Percentiles rank a stretch among this genome's conserved stretches.
Evolutionary conservation across 2,329 filamentous ascomycete species (phyloP).

Genomic region (Chaetothyriales sp.): DNA sequence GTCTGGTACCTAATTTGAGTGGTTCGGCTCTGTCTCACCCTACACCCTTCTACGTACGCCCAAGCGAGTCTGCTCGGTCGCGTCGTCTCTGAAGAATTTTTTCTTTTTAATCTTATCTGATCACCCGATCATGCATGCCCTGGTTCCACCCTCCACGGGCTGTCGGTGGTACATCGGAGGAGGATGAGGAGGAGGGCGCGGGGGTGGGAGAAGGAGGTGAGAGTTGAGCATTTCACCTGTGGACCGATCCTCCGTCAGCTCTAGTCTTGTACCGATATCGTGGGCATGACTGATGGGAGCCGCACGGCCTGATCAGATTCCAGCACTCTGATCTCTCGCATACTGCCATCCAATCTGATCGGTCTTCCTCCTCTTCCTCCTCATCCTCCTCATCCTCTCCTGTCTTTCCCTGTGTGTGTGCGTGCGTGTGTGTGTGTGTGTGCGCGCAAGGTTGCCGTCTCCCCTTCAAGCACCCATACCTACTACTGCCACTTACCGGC

Average conservation of each 20-base stretch:
- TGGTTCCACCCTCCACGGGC: background rate
- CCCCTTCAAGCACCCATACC: background rate
- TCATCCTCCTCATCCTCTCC: slow-evolving; percentile 1
- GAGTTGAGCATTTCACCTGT: background rate
- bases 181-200: too few relatives aligned
- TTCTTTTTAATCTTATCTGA: background rate
- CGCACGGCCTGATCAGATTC: background rate
- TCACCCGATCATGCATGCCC: background rate
- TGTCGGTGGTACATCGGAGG: background rate
- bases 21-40: background rate
- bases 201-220: too few relatives aligned
- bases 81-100: background rate
- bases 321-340: background rate
- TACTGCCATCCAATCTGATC: slow-evolving; percentile 13
- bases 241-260: background rate
- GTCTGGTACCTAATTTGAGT: background rate
- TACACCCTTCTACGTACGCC: background rate
- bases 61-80: background rate
- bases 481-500: too few relatives aligned
- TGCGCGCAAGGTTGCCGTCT: background rate
- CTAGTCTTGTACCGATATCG: background rate
- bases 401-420: background rate
- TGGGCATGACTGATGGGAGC: background rate
- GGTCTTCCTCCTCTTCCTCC: slow-evolving; percentile 2
- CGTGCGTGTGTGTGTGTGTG: background rate